A percentile compares a stretch with the other conserved stretches of the same genome.
phyloP scores from a whole-genome alignment of 441 rosid genomes.

The Melastoma candidum region DNA sequence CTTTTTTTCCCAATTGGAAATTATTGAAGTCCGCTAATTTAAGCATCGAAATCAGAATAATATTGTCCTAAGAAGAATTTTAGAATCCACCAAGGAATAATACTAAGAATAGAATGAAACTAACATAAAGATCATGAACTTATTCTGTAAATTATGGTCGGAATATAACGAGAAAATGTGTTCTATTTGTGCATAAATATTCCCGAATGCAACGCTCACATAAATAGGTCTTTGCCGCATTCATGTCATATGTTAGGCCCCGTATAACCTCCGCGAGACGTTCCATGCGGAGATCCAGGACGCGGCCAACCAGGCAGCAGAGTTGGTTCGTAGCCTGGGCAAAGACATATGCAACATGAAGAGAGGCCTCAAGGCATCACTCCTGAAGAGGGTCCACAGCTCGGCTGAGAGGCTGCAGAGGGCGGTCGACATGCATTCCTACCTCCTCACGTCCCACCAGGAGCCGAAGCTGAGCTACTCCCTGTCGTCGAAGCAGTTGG shows the following conservation, averaged over 20 bases:
- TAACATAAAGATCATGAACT: no score
- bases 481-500: conserved; percentile 6
- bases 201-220: no score
- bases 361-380: conserved; percentile 23
- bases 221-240: background rate
- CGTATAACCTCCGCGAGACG: conserved; percentile 35
- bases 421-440: conserved; percentile 40
- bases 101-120: no score
- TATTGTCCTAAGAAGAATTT: no score
- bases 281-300: conserved; percentile 42
- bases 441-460: conserved; percentile 27
- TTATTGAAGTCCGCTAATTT: no score
- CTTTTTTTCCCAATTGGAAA: no score
- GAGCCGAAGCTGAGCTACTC: conserved; percentile 24
- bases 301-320: conserved; percentile 43
- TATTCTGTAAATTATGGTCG: no score
- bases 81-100: no score
- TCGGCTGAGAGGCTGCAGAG: conserved; percentile 42
- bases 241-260: conserved; percentile 30
- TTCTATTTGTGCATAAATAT: no score
- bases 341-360: conserved; percentile 42
- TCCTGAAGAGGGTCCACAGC: conserved; percentile 37
- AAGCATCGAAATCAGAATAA: no score
- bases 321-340: conserved; percentile 40
- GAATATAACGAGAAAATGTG: no score